Evolutionary conservation across 306 rosid species (phyloP), one percentile per base, ranked within the genome.

Genomic region (Canavalia ensiformis): DNA sequence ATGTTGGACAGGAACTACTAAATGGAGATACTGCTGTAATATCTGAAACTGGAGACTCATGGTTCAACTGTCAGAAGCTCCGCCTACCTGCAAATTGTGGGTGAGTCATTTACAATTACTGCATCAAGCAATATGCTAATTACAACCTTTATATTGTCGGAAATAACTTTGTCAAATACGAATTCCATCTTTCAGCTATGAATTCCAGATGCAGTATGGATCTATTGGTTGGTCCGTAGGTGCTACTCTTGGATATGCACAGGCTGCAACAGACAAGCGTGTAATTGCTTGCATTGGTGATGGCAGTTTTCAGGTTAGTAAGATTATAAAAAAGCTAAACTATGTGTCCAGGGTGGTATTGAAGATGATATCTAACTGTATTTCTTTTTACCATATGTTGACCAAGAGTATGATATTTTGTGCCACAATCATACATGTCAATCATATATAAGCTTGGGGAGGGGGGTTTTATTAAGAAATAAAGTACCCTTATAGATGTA

Each of bases 161-260:
- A 67, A 72, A 47, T 77, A 52, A 73, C 69, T 75, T 52, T 50
- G 41, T 37, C 51, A n/a, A 80, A 25, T 79, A n/a, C 54, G 70
- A 70, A 69, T 76, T 84, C 72, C 55, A 54, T 87, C 74, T 89
- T 77, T 84, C 88, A 94, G 97, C 56, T 94, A 81, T 73, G 98
- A 94, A 84, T 94, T 94, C 89, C 98, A 92, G 84, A 92, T 94
- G 97, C 98, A 94, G 84, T 94, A 92, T 87, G 98, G 98, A 81
- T 94, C 97, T 7, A 92, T 94, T 79, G 97, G 97, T 30, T 94
- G 98, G 97, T 92, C 97, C 25, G 97, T 92, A 11, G 97, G 98
- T 45, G 98, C 98, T 57, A 88, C 98, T 69, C 94, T 94, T 52
- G 97, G 97, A 72, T 94, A 94, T 59, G 94, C 98, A 70, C 94